Evolutionary conservation across 225 moss, liverwort and hornwort genomes (phyloP), one percentile per base, ranked within the genome.

Genomic region (Neckera pumila): DNA sequence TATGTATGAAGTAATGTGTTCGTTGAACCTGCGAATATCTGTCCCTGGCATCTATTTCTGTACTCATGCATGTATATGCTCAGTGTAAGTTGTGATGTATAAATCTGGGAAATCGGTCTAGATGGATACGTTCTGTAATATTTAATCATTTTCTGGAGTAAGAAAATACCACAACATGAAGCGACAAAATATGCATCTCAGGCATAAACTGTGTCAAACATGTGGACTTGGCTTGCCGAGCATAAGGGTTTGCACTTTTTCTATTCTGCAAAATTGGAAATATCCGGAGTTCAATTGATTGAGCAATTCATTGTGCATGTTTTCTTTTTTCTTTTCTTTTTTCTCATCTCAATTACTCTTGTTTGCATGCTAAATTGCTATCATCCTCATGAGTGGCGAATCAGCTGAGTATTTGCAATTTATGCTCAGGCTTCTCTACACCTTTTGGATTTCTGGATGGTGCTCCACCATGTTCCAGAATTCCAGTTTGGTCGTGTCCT

Each of bases 1-100:
- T 80, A 86, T 93, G 43, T 83, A 85, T 87, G 83, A 88, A 81
- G 63, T 85, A 76, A 51, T 63, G 42, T 72, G 47, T 88, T 81
- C 40, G 73, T 56, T 86, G 84, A 85, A 26, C 45, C 21, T 80
- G 60, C 40, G 47, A 81, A 67, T 76, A 58, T 76, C 66, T 90
- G 76, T 73, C 81, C n/a, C 64, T 88, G 74, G 76, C 81, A 45
- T 65, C 34, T 69, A 57, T 82, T 75, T 82, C 51, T 83, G 42
- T 51, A 76, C 86, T 72, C 70, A 83, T 83, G 77, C 82, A 67
- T 88, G 76, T 82, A 54, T 51, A 71, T 58, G 60, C 66, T 54
- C 63, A 76, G 63, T 71, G 85, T 58, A 61, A 74, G 86, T 42
- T 88, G 60, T 80, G 87, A 75, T 88, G 40, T 85, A 74, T 84